A percentile compares a stretch with the other conserved stretches of the same genome.
Evolutionary conservation across 768 basidiomycete species (phyloP).

Genomic region (Tricholoma bakamatsutake): DNA sequence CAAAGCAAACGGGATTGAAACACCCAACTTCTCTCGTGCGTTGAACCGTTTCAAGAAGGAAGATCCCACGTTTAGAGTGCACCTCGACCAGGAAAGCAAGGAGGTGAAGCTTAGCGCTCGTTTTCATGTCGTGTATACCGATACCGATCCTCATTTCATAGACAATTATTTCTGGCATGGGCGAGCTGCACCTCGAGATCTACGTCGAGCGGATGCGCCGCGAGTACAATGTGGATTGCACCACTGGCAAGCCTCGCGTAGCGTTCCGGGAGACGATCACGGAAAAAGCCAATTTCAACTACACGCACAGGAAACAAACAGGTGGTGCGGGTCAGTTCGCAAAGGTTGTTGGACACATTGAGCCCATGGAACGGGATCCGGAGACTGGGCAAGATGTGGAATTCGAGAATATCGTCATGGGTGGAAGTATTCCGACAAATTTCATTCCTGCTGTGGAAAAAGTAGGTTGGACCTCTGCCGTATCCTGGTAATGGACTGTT

Average conservation of each 20-base stretch:
- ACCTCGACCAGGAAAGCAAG: constrained; percentile 89
- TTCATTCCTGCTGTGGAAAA: constrained; percentile 95
- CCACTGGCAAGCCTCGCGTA: constrained; percentile 93
- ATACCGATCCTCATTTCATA: constrained; percentile 20
- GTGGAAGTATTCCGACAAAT: constrained; percentile 84
- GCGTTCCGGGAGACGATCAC: constrained; percentile 96
- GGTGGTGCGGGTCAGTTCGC: constrained; percentile 98
- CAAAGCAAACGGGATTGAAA: constrained; percentile 87
- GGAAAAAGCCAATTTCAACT: constrained; percentile 73
- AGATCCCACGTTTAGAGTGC: constrained; percentile 97
- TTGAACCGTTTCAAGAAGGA: constrained; percentile 98
- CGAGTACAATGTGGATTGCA: constrained; percentile 91
- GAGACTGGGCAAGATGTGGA: constrained; percentile 79
- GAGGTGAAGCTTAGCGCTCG: constrained; percentile 47
- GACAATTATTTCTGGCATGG: constrained; percentile 99
- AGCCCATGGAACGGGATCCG: constrained; percentile 70
- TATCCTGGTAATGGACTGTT: neutral
- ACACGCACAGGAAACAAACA: constrained; percentile 97
- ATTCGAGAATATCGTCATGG: constrained; percentile 88
- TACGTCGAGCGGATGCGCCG: constrained; percentile 99
- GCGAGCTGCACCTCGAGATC: constrained; percentile 96
- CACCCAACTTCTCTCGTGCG: constrained; percentile 94
- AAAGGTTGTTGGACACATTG: constrained; percentile 85
- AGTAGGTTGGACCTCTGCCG: constrained; percentile 34
- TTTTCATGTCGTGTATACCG: neutral